Percentiles rank a stretch among this genome's conserved stretches.
These are phyloP conservation scores for Hypoxylon perforatum DNA, from an alignment of 495 filamentous ascomycete species.

Conservation along the genomic window DNA sequence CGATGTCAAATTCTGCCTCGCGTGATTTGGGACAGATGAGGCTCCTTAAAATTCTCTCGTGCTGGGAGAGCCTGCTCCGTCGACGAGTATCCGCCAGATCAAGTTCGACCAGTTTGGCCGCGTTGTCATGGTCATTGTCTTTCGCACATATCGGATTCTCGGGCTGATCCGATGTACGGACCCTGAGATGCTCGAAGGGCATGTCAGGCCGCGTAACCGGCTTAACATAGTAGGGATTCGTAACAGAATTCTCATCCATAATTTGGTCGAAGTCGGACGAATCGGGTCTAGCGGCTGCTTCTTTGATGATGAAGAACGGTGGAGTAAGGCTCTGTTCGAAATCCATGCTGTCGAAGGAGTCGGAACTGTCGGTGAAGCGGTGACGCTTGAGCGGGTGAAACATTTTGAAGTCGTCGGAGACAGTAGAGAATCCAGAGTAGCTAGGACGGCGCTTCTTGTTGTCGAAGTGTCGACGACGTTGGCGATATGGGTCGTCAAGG, in stretches of 20 bases:
- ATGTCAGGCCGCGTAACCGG: conserved; percentile 9
- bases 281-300: conserved; percentile 15
- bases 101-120: conserved; percentile 52
- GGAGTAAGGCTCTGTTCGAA: conserved; percentile 35
- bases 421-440: conserved; percentile 32
- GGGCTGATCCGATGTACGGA: conserved; percentile 22
- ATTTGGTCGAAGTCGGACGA: conserved; percentile 20
- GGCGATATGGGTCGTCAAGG: conserved; percentile 32
- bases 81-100: conserved; percentile 55
- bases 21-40: conserved; percentile 58
- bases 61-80: conserved; percentile 56
- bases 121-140: conserved; percentile 48
- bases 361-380: conserved; percentile 27
- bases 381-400: conserved; percentile 43
- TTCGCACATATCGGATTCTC: conserved; percentile 15
- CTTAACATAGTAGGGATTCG: conserved; percentile 12
- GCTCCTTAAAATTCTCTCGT: conserved; percentile 60
- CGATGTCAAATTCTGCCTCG: conserved; percentile 54
- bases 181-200: conserved; percentile 28
- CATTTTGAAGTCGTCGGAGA: conserved; percentile 41
- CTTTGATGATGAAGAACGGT: conserved; percentile 47
- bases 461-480: conserved; percentile 26
- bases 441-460: conserved; percentile 43
- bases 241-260: conserved; percentile 20
- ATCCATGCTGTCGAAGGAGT: conserved; percentile 20